Evolutionary conservation across 1,139 yeast species (phyloP).

Genomic region (Blastobotrys proliferans): DNA sequence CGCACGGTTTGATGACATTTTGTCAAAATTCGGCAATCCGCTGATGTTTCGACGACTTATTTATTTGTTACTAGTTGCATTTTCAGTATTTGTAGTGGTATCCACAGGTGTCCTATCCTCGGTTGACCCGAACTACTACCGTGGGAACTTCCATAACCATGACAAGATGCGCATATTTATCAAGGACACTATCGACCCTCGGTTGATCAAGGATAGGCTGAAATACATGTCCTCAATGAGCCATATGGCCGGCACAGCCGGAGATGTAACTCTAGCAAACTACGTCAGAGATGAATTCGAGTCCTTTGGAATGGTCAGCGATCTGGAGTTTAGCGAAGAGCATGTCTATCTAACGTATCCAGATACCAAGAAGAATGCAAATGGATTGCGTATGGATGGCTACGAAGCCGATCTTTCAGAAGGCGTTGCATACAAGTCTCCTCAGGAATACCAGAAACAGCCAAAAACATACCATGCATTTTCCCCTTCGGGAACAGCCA

Average conservation of each 20-base stretch:
- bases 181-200: constrained; percentile 48
- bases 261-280: constrained; percentile 66
- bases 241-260: constrained; percentile 83
- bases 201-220: constrained; percentile 61
- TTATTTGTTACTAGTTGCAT: constrained; percentile 61
- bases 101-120: constrained; percentile 46
- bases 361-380: constrained; percentile 28
- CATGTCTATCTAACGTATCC: constrained; percentile 61
- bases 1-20: constrained; percentile 49
- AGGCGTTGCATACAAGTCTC: constrained; percentile 23
- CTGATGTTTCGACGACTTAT: constrained; percentile 72
- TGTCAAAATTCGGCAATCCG: constrained; percentile 77
- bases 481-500: constrained; percentile 54
- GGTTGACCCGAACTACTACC: constrained; percentile 31
- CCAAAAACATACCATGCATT: constrained; percentile 62
- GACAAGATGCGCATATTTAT: constrained; percentile 48
- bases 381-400: constrained; percentile 23
- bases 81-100: constrained; percentile 54
- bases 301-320: constrained; percentile 47
- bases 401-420: constrained; percentile 33
- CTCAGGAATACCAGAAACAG: constrained; percentile 26
- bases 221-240: constrained; percentile 81
- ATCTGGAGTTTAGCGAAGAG: constrained; percentile 47
- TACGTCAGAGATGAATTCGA: constrained; percentile 58
- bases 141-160: constrained; percentile 56